Percentiles rank a stretch among this genome's conserved stretches.
phyloP scores from a whole-genome alignment of 2,329 filamentous ascomycete species.

The Xylaria digitata region DNA sequence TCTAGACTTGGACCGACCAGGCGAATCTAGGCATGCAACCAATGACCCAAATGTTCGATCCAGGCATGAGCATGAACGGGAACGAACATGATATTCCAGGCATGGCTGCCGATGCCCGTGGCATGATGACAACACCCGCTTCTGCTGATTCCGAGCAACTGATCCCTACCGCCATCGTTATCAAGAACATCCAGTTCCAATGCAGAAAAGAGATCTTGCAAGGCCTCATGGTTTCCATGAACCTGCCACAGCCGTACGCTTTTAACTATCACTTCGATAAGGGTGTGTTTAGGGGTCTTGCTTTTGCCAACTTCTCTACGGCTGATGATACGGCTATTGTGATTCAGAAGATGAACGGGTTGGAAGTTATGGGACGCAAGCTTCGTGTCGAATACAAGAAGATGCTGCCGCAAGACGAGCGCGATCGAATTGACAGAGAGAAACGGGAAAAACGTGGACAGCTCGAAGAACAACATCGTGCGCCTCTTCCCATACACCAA shows the following conservation, averaged over 20 bases:
- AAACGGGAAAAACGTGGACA: conserved; percentile 96
- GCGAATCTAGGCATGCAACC: conserved; percentile 57
- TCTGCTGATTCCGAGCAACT: conserved; percentile 80
- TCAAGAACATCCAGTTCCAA: conserved; percentile 99
- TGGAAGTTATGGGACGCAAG: conserved; percentile 94
- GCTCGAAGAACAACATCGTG: conserved; percentile 93
- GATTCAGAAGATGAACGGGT: conserved; percentile 93
- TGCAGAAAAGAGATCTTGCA: conserved; percentile 97
- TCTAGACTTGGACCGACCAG: conserved; percentile 65
- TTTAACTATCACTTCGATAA: conserved; percentile 99
- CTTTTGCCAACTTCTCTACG: conserved; percentile 98
- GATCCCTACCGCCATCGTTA: conserved; percentile 97
- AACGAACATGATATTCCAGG: conserved; percentile 53
- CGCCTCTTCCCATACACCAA: conserved; percentile 77
- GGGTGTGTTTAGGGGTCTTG: conserved; percentile 93
- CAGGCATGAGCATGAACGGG: conserved; percentile 54
- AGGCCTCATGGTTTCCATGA: conserved; percentile 92
- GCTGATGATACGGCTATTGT: conserved; percentile 92
- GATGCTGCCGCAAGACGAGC: conserved; percentile 94
- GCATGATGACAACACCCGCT: conserved; percentile 57
- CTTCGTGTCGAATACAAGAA: conserved; percentile 99
- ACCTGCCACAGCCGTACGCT: conserved; percentile 92
- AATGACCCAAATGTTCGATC: conserved; percentile 51
- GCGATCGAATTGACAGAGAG: conserved; percentile 95
- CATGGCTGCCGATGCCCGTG: conserved; percentile 53